These are phyloP conservation scores for Alloteropsis angusta DNA, from an alignment of 202 grass and related monocot genomes.

Conservation along the genomic window DNA sequence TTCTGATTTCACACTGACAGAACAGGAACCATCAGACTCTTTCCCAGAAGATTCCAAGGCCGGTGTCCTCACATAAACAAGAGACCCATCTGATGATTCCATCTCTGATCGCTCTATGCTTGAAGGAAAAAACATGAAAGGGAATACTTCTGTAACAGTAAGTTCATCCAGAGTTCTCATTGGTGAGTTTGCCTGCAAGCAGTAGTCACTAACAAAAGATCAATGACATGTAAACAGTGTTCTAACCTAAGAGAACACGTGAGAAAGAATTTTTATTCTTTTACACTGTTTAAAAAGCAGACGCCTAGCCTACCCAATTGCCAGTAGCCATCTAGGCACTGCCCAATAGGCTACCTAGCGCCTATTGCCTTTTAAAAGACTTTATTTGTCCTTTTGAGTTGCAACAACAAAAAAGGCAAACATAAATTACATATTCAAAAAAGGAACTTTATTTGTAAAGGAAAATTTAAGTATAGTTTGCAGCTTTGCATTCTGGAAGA, in stretches of 20 bases:
- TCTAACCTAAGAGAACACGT: constrained; percentile 6
- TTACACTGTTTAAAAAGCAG: not conserved
- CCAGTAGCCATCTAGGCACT: not conserved
- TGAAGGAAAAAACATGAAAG: constrained; percentile 83
- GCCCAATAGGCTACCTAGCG: not conserved
- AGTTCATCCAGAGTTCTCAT: constrained; percentile 87
- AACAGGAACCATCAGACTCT: constrained; percentile 29
- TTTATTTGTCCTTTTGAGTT: not conserved
- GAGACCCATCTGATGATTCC: constrained; percentile 46
- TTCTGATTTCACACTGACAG: constrained; percentile 29
- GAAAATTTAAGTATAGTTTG: not conserved
- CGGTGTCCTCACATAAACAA: constrained; percentile 44
- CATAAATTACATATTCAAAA: not conserved
- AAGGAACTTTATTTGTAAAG: not conserved
- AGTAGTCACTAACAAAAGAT: not conserved
- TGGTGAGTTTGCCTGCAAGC: constrained; percentile 77
- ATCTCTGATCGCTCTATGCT: constrained; percentile 50
- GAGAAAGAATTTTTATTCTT: not conserved
- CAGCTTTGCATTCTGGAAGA: not conserved
- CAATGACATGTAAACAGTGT: not conserved
- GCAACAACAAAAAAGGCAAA: not conserved
- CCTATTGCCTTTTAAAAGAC: not conserved
- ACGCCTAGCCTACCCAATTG: not conserved
- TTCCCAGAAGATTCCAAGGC: constrained; percentile 37
- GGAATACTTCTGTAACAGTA: constrained; percentile 75